Percentiles rank a stretch among this genome's conserved stretches.
These are phyloP conservation scores for Parietichytrium sp. DNA, from an alignment of 108 stramenopile genomes.

Conservation along the genomic window DNA sequence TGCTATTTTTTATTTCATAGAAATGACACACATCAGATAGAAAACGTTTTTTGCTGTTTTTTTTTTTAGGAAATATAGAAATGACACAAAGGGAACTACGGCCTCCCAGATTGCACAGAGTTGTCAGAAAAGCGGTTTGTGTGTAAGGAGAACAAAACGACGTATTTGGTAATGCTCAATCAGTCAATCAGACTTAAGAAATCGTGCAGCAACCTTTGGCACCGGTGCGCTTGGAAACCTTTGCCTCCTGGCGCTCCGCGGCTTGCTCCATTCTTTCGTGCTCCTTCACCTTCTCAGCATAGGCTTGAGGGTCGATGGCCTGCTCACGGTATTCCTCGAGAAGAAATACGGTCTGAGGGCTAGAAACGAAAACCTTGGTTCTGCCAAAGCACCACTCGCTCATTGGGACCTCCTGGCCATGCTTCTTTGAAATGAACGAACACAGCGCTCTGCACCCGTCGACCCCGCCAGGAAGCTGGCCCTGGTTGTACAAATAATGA, in stretches of 20 bases:
- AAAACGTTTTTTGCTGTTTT: too few species aligned
- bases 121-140: too few species aligned
- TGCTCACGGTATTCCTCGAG: constrained; percentile 27
- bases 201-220: constrained; percentile 25
- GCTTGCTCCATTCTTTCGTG: constrained; percentile 15
- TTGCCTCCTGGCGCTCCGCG: constrained; percentile 21
- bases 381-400: not conserved
- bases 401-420: not conserved
- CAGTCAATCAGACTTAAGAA: too few species aligned
- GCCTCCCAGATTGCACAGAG: too few species aligned
- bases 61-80: too few species aligned
- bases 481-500: not conserved
- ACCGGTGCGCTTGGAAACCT: constrained; percentile 7
- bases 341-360: constrained; percentile 25
- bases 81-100: too few species aligned
- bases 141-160: too few species aligned
- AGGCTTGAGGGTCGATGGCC: not conserved
- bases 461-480: not conserved
- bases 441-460: not conserved
- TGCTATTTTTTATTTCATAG: too few species aligned
- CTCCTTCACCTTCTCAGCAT: constrained; percentile 29
- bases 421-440: not conserved
- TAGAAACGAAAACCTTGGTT: constrained; percentile 3
- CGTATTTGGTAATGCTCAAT: too few species aligned
- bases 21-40: too few species aligned